Evolutionary conservation across 139 green algal genomes (phyloP).

Genomic region (Zygnema circumcarinatum): DNA sequence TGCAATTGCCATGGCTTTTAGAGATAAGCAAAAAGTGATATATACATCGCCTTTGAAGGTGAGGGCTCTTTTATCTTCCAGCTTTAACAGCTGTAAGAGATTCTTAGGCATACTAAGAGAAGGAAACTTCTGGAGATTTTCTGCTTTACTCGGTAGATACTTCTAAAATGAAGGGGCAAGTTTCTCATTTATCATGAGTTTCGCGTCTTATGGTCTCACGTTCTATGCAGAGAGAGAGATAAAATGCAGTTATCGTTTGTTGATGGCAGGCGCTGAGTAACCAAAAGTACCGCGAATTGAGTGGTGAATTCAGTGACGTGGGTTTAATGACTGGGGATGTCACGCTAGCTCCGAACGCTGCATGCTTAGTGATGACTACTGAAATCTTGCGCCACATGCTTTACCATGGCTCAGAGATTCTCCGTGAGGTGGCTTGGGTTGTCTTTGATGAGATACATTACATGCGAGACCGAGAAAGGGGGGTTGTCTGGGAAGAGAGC

Average conservation of each 20-base stretch:
- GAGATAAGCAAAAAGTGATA: conserved; percentile 81
- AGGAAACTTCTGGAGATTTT: no score
- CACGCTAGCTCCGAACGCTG: conserved; percentile 85
- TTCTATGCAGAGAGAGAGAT: no score
- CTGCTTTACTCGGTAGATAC: no score
- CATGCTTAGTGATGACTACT: conserved; percentile 97
- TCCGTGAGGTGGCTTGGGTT: conserved; percentile 73
- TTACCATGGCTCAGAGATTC: conserved; percentile 63
- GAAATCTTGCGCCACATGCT: conserved; percentile 90
- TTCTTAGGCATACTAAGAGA: no score
- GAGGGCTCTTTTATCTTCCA: no score
- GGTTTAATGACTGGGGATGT: conserved; percentile 93
- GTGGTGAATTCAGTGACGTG: conserved; percentile 84
- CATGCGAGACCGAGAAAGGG: conserved; percentile 92
- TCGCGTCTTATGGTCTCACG: no score
- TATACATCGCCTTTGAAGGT: conserved; percentile 96
- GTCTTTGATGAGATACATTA: conserved; percentile 99
- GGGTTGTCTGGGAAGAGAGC: conserved; percentile 99
- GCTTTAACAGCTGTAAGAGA: no score
- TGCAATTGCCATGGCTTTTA: conserved; percentile 82
- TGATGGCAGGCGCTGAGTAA: conserved; percentile 86
- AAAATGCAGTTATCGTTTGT: no score
- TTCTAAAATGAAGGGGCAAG: no score
- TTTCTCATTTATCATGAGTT: no score
- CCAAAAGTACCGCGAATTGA: conserved; percentile 96